A percentile compares a stretch with the other conserved stretches of the same genome.
phyloP scores from a whole-genome alignment of 208 protist genomes.

The Leptomonas pyrrhocoris region DNA sequence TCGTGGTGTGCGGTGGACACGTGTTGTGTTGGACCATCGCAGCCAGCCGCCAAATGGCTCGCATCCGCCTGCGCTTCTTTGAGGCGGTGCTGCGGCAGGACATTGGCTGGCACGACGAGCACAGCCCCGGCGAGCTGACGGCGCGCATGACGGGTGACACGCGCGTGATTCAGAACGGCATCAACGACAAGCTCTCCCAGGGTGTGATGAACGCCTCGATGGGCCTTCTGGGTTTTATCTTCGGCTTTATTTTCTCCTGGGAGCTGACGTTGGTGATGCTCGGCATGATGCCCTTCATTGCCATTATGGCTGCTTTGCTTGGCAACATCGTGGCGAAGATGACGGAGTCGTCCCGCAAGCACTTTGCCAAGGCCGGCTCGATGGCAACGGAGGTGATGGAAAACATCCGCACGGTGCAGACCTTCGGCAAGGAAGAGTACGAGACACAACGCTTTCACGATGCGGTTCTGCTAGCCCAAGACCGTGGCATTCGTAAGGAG shows the following conservation, averaged over 20 bases:
- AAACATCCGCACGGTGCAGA: conserved; percentile 69
- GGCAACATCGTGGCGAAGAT: conserved; percentile 36
- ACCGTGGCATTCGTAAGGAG: conserved; percentile 44
- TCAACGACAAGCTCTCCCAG: conserved; percentile 83
- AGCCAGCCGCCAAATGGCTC: conserved; percentile 52
- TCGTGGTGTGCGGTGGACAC: conserved; percentile 36
- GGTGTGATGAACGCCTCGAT: conserved; percentile 61
- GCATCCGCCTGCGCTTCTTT: conserved; percentile 64
- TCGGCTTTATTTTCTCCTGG: conserved; percentile 71
- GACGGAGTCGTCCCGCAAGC: conserved; percentile 60
- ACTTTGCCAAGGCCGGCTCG: conserved; percentile 76
- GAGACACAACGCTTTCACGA: conserved; percentile 54
- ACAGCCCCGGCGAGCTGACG: conserved; percentile 69
- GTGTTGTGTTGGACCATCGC: conserved; percentile 63
- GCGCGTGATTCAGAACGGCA: conserved; percentile 80
- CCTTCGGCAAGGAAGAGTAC: conserved; percentile 67
- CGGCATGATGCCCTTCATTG: conserved; percentile 55
- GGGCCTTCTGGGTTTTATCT: conserved; percentile 67
- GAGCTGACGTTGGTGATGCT: conserved; percentile 66
- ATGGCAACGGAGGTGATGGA: conserved; percentile 69
- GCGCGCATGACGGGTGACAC: conserved; percentile 79
- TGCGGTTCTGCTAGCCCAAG: conserved; percentile 42
- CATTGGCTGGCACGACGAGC: conserved; percentile 85
- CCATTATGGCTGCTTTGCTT: conserved; percentile 35
- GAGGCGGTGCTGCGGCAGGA: conserved; percentile 78